phyloP scores from a whole-genome alignment of 140 eudicot species.

The Bidens hawaiensis region DNA sequence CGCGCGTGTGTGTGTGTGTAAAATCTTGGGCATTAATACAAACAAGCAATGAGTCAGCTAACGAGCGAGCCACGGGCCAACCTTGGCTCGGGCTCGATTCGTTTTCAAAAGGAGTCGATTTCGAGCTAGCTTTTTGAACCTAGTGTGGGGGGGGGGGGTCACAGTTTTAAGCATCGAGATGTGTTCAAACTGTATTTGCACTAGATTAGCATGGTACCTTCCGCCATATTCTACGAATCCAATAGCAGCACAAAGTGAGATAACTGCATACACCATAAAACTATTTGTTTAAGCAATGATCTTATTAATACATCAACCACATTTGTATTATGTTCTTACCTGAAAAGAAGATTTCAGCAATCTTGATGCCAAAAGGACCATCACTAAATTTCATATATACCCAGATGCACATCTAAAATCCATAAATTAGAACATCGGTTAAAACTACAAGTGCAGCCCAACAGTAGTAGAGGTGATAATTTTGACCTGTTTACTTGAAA shows the following conservation, averaged over 20 bases:
- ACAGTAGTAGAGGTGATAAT: not conserved
- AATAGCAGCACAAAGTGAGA: slow-evolving; percentile 70
- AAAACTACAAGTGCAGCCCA: slow-evolving; percentile 1
- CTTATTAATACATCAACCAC: not conserved
- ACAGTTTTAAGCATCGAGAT: not conserved
- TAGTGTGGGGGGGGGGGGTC: not conserved
- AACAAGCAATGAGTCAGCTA: too few relatives aligned
- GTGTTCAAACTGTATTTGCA: not conserved
- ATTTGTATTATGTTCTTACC: slow-evolving; percentile 26
- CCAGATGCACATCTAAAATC: slow-evolving; percentile 56
- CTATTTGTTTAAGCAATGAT: not conserved
- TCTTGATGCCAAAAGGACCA: slow-evolving; percentile 33
- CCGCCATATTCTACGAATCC: slow-evolving; percentile 86
- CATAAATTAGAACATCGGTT: slow-evolving; percentile 1
- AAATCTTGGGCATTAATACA: too few relatives aligned
- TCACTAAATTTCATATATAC: slow-evolving; percentile 34
- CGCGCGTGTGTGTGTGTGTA: too few relatives aligned
- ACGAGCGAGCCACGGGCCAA: too few relatives aligned
- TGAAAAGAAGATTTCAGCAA: slow-evolving; percentile 56
- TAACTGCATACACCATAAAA: slow-evolving; percentile 44
- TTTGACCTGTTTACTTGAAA: not conserved
- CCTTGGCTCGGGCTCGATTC: too few relatives aligned
- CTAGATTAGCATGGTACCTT: slow-evolving; percentile 38
- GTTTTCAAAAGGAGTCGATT: too few relatives aligned
- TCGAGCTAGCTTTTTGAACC: too few relatives aligned